phyloP scores from a whole-genome alignment of 169 alveolate genomes.

The Plasmodium yoelii region DNA sequence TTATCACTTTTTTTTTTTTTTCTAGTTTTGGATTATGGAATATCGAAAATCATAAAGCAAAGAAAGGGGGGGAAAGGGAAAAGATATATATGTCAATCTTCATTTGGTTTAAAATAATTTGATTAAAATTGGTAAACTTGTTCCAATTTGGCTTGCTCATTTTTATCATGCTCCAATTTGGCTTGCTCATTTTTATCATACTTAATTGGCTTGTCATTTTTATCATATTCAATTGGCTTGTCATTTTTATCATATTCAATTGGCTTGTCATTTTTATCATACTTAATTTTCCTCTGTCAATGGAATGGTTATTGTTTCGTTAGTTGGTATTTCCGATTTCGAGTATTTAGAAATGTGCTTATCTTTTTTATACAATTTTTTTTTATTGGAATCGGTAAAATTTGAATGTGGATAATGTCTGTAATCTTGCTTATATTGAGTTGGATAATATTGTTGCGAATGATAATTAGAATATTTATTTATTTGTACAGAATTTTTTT shows the following conservation, averaged over 20 bases:
- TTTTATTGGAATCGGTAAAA: conserved; percentile 36
- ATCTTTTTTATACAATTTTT: conserved; percentile 42
- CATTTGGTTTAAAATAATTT: no score
- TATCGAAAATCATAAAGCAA: no score
- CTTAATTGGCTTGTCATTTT: no score
- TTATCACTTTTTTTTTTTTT: no score
- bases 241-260: not conserved
- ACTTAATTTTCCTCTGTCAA: conserved; percentile 9
- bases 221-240: no score
- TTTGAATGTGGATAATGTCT: not conserved
- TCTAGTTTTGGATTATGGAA: no score
- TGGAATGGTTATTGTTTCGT: conserved; percentile 46
- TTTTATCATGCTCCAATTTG: not conserved
- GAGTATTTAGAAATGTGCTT: conserved; percentile 20
- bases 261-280: no score
- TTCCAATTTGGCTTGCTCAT: no score
- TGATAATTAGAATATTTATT: conserved; percentile 29
- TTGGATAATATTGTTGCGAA: conserved; percentile 24
- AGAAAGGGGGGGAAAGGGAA: no score
- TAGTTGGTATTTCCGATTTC: conserved; percentile 53
- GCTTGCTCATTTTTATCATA: no score
- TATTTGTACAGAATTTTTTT: conserved; percentile 8
- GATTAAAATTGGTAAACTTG: no score
- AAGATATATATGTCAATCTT: no score
- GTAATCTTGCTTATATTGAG: not conserved